Base-by-base conservation (phyloP, 805 yeast species). In the Sungouiozyma ichnusensis region DNA sequence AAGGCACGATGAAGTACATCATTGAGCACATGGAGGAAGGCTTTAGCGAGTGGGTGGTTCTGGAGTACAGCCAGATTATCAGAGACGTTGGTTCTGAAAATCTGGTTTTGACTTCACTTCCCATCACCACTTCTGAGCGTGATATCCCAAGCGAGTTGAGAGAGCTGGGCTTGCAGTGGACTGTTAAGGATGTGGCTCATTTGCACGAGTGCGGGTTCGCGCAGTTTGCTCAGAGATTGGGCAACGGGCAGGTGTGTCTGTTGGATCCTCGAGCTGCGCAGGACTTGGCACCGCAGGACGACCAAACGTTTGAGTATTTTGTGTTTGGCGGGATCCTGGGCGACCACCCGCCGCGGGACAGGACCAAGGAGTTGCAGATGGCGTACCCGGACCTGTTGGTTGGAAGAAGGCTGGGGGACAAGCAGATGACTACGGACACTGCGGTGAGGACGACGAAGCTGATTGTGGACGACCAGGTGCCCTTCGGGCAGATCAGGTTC, bases 11-110 rank as follows among this genome's bases (percentile, higher is more conserved):
- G 94, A 86, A 85, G 64, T 90, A 87, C 70, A 77, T 92, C 41
- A 87, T 90, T 40, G 98, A 90, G 63, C 98, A 90, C 60, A 90
- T 90, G 97, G 98, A 90, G 63, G 83, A 78, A 46, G 97, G 95
- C 1, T 86, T 90, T 72, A 85, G 95, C 49, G 92, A 84, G 50
- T 90, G 98, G 98, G 97, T 90, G 35, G 73, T 76, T 20, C 69
- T 92, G 4, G 98, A 90, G 55, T 90, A 90, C 63, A 64, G 76
- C 20, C 85, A 83, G 53, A 88, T 90, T 45, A 76, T 87, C 38
- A 69, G 75, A 42, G 97, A 90, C 46, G 79, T 90, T 5, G 97
- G 97, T 2, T 65, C 68, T 16, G 80, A 76, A 20, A 85, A 87
- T 57, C 68, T 90, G 36, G 66, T 81, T 33, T 67, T 88, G 48